These are phyloP conservation scores for Saccharomyces pastorianus DNA, from an alignment of 1,139 yeast species.

Conservation along the genomic window DNA sequence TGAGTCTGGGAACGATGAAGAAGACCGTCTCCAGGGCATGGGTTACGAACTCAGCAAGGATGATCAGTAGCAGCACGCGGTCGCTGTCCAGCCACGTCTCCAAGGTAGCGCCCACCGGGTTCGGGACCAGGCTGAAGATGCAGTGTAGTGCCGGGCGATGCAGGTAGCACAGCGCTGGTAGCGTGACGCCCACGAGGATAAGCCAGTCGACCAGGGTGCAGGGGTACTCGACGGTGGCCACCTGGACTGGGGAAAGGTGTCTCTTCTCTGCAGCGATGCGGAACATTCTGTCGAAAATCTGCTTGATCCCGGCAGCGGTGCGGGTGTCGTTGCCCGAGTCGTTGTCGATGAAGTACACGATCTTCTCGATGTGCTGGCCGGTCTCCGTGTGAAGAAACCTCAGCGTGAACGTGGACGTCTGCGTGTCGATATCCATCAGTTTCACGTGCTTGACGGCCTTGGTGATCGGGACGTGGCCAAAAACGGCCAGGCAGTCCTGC, in stretches of 20 bases:
- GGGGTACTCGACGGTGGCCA: slow-evolving; percentile 45
- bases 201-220: slow-evolving; percentile 26
- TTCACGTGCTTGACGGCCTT: slow-evolving; percentile 37
- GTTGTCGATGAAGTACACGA: slow-evolving; percentile 36
- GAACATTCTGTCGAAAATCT: slow-evolving; percentile 56
- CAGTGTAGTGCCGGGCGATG: slow-evolving; percentile 23
- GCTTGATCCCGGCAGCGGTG: slow-evolving; percentile 50
- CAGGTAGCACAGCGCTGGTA: slow-evolving; percentile 32
- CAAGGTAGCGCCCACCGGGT: not conserved
- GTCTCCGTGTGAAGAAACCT: slow-evolving; percentile 37
- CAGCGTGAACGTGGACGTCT: slow-evolving; percentile 38
- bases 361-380: slow-evolving; percentile 43
- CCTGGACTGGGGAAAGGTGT: slow-evolving; percentile 52
- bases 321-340: slow-evolving; percentile 31
- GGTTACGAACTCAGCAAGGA: slow-evolving; percentile 29
- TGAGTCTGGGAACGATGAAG: slow-evolving; percentile 40
- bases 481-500: slow-evolving; percentile 60
- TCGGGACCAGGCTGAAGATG: not conserved
- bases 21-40: slow-evolving; percentile 43
- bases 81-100: slow-evolving; percentile 13
- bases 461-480: slow-evolving; percentile 45
- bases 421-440: slow-evolving; percentile 43
- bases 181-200: slow-evolving; percentile 30
- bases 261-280: slow-evolving; percentile 57
- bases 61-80: slow-evolving; percentile 19